phyloP scores from a whole-genome alignment of 129 eudicot species.

The Silybum marianum region DNA sequence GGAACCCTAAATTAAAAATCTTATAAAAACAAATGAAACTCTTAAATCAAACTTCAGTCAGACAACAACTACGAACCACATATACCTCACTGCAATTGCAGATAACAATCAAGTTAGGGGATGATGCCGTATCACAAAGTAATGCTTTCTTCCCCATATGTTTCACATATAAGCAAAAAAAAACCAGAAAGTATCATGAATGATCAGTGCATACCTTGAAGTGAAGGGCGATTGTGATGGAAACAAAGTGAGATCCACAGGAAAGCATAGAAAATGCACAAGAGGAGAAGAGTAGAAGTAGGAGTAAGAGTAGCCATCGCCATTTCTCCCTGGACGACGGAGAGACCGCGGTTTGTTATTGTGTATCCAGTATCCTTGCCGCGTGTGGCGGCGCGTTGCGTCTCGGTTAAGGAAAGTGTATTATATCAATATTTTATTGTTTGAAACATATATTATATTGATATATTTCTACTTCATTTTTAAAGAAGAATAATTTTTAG shows the following conservation, averaged over 20 bases:
- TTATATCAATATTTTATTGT: too few species aligned
- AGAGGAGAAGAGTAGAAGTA: constrained; percentile 22
- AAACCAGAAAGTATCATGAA: neutral
- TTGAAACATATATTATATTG: too few species aligned
- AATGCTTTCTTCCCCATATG: neutral
- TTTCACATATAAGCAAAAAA: neutral
- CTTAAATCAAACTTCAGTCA: neutral
- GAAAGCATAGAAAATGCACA: constrained; percentile 27
- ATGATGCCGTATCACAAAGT: neutral
- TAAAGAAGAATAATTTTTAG: too few species aligned
- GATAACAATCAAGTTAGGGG: neutral
- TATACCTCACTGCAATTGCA: constrained; percentile 1
- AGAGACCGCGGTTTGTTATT: neutral
- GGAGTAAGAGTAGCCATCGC: constrained; percentile 17
- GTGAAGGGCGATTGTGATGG: constrained; percentile 1
- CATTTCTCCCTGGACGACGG: neutral
- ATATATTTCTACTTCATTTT: too few species aligned
- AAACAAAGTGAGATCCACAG: constrained; percentile 38
- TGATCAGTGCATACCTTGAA: constrained; percentile 25
- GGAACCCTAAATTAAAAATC: neutral
- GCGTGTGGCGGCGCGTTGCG: constrained; percentile 43
- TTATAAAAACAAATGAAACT: neutral
- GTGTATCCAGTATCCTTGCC: neutral
- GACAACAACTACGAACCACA: neutral
- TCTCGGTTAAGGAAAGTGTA: neutral